phyloP scores from a whole-genome alignment of 2,329 filamentous ascomycete genomes.

The Aspergillus brasiliensis region DNA sequence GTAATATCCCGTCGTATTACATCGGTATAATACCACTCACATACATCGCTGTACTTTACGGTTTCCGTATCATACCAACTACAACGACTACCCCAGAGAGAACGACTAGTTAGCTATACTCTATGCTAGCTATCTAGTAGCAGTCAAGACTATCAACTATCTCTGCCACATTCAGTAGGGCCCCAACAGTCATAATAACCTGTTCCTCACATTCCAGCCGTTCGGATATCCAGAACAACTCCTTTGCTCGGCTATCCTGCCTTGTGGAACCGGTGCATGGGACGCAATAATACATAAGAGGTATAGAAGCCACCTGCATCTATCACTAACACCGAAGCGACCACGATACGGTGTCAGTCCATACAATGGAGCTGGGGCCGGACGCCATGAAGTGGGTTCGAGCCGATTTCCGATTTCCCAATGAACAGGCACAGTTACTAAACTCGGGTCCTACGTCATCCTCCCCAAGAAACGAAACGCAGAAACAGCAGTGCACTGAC shows the following conservation, averaged over 20 bases:
- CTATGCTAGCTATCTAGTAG: neutral
- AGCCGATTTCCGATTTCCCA: constrained; percentile 4
- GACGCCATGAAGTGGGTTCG: neutral
- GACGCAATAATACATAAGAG: neutral
- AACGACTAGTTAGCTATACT: neutral
- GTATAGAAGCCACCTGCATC: neutral
- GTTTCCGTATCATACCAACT: constrained; percentile 4
- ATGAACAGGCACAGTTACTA: neutral
- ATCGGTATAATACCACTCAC: neutral
- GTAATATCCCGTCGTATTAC: constrained; percentile 5
- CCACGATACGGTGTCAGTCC: constrained; percentile 4
- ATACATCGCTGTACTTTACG: neutral
- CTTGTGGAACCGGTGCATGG: neutral
- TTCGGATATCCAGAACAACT: neutral
- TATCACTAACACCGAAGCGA: neutral
- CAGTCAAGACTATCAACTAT: neutral
- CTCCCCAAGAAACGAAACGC: neutral
- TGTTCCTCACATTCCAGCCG: neutral
- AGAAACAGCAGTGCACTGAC: neutral
- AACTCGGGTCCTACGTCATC: constrained; percentile 5
- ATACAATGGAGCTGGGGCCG: neutral
- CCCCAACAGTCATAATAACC: neutral
- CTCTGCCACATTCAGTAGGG: neutral
- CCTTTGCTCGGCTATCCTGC: neutral
- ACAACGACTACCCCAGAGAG: neutral